Conservation (phyloP, 257 asterid genomes). For the Ballota nigra region DNA sequence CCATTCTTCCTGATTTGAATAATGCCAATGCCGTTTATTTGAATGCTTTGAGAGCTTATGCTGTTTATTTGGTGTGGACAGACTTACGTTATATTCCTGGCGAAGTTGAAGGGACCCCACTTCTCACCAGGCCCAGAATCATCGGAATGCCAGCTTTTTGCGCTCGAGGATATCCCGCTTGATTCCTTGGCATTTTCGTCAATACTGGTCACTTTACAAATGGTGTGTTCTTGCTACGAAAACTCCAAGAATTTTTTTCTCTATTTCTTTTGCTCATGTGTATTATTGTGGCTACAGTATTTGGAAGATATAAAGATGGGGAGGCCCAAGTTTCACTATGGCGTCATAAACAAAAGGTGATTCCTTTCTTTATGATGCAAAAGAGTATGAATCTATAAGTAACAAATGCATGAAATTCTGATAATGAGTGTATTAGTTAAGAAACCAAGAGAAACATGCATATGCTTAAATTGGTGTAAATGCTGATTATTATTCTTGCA, state of each 20-base stretch:
- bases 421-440: neutral
- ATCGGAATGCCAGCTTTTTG: slow-evolving; percentile 80
- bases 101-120: slow-evolving; percentile 71
- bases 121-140: slow-evolving; percentile 96
- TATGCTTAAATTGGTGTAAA: neutral
- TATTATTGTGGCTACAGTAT: slow-evolving; percentile 42
- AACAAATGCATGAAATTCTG: neutral
- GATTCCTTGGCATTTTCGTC: slow-evolving; percentile 93
- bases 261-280: neutral
- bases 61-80: slow-evolving; percentile 36
- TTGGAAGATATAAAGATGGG: slow-evolving; percentile 73
- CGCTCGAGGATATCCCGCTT: slow-evolving; percentile 72
- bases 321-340: slow-evolving; percentile 78
- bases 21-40: neutral
- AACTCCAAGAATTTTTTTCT: neutral
- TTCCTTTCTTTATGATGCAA: neutral
- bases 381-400: too few relatives aligned
- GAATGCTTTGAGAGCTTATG: slow-evolving; percentile 18
- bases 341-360: slow-evolving; percentile 88
- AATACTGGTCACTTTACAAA: slow-evolving; percentile 76
- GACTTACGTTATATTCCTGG: slow-evolving; percentile 90
- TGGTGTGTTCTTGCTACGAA: slow-evolving; percentile 43
- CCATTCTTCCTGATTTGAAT: slow-evolving; percentile 10
- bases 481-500: neutral
- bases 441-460: neutral